phyloP scores from a whole-genome alignment of 202 grass and related monocot species.

The Panicum hallii region DNA sequence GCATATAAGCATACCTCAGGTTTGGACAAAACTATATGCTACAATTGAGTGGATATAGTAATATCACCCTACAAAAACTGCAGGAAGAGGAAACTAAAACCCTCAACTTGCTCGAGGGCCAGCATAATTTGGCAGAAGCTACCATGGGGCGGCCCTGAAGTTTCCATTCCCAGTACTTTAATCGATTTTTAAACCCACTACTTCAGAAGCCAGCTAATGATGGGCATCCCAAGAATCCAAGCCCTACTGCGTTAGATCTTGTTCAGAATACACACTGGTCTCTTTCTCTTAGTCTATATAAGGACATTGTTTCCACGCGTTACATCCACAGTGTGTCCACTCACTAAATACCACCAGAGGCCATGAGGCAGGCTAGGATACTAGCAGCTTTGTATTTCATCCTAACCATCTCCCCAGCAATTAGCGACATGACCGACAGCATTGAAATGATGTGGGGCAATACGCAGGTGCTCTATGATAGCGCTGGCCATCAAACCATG shows the following conservation, averaged over 20 bases:
- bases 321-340: background rate
- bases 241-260: background rate
- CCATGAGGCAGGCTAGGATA: constrained; percentile 30
- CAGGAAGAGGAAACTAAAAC: constrained; percentile 9
- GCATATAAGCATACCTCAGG: background rate
- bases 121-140: constrained; percentile 19
- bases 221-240: constrained; percentile 35
- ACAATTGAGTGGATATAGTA: constrained; percentile 1
- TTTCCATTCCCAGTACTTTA: background rate
- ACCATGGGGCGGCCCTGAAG: constrained; percentile 26
- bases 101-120: constrained; percentile 14
- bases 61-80: constrained; percentile 13
- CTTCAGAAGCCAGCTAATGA: constrained; percentile 33
- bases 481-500: constrained; percentile 28
- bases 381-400: background rate
- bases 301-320: constrained; percentile 12
- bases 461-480: constrained; percentile 31
- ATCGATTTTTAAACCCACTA: constrained; percentile 1
- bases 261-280: background rate
- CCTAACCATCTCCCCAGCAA: constrained; percentile 18
- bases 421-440: constrained; percentile 18
- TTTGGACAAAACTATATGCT: background rate
- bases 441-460: constrained; percentile 43
- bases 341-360: constrained; percentile 13
- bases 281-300: constrained; percentile 40